These are phyloP conservation scores for Pythium vanterpoolii DNA, from an alignment of 352 stramenopile species.

Conservation along the genomic window DNA sequence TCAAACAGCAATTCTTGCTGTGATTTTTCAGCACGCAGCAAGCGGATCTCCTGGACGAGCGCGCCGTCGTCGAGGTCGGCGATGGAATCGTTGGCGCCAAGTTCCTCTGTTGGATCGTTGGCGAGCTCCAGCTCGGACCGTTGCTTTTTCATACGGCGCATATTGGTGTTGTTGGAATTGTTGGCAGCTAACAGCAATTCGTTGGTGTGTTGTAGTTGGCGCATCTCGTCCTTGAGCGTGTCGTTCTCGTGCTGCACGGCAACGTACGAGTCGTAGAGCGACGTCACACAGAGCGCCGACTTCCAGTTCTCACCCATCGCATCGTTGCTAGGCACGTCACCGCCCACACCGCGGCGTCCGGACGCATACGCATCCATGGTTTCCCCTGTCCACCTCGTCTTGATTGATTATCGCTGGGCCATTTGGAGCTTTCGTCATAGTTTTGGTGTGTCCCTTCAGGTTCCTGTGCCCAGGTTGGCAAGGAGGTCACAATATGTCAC, in stretches of 20 bases:
- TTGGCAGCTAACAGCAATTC: constrained; percentile 25
- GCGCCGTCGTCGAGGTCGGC: constrained; percentile 22
- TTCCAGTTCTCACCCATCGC: constrained; percentile 53
- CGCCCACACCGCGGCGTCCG: not conserved
- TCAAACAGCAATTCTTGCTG: constrained; percentile 36
- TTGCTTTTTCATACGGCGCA: not conserved
- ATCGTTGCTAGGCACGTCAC: constrained; percentile 22
- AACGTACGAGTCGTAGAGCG: constrained; percentile 73
- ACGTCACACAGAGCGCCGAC: constrained; percentile 70
- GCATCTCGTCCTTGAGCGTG: constrained; percentile 29
- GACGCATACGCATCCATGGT: not conserved
- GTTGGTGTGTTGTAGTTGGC: constrained; percentile 28
- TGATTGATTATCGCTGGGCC: not conserved
- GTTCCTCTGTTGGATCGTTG: not conserved
- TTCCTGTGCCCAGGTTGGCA: not conserved
- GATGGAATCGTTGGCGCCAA: not conserved
- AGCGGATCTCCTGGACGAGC: constrained; percentile 38
- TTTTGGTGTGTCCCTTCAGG: constrained; percentile 17
- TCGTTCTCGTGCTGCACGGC: constrained; percentile 57
- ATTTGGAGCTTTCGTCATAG: not conserved
- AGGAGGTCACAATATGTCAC: constrained; percentile 15
- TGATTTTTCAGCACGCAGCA: constrained; percentile 50
- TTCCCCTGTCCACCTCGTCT: not conserved
- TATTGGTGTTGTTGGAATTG: not conserved
- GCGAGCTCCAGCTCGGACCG: not conserved